These are phyloP conservation scores for Tylopilus felleus DNA, from an alignment of 768 basidiomycete species.

Conservation along the genomic window DNA sequence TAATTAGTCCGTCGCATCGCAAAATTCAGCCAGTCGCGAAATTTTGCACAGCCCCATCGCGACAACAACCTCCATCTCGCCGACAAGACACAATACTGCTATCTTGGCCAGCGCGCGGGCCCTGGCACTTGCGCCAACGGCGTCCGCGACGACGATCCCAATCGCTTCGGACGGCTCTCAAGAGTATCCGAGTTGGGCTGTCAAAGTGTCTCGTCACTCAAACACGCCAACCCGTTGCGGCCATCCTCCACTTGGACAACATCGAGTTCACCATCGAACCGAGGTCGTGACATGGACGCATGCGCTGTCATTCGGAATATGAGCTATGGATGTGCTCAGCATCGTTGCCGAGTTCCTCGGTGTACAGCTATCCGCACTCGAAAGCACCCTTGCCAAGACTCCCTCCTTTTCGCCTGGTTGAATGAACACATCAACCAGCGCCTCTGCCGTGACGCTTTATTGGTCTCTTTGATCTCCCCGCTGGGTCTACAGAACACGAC, in stretches of 20 bases:
- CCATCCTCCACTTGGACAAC: conserved; percentile 95
- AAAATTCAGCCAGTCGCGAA: too few relatives aligned
- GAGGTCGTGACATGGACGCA: conserved; percentile 82
- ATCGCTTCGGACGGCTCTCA: conserved; percentile 86
- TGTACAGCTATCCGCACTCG: conserved; percentile 66
- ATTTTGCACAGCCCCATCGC: too few relatives aligned
- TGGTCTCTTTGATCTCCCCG: conserved; percentile 90
- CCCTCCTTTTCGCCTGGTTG: conserved; percentile 92
- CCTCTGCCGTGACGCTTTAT: conserved; percentile 91
- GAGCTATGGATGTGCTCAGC: conserved; percentile 68
- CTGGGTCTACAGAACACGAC: conserved; percentile 91
- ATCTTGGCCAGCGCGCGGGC: conserved; percentile 70
- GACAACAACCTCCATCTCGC: conserved; percentile 81
- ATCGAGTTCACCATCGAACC: conserved; percentile 88
- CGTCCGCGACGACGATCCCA: conserved; percentile 74
- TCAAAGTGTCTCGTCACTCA: conserved; percentile 95
- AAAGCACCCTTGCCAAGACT: conserved; percentile 85
- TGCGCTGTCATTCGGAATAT: conserved; percentile 89
- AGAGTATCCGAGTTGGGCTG: conserved; percentile 86
- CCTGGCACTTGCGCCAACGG: conserved; percentile 40
- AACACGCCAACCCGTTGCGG: conserved; percentile 90
- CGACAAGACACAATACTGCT: conserved; percentile 81
- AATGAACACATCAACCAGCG: conserved; percentile 96
- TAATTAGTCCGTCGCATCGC: too few relatives aligned
- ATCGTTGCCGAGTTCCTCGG: conserved; percentile 92